A percentile compares a stretch with the other conserved stretches of the same genome.
These are phyloP conservation scores for Paramecium caudatum DNA, from an alignment of 73 alveolate species.

Conservation along the genomic window DNA sequence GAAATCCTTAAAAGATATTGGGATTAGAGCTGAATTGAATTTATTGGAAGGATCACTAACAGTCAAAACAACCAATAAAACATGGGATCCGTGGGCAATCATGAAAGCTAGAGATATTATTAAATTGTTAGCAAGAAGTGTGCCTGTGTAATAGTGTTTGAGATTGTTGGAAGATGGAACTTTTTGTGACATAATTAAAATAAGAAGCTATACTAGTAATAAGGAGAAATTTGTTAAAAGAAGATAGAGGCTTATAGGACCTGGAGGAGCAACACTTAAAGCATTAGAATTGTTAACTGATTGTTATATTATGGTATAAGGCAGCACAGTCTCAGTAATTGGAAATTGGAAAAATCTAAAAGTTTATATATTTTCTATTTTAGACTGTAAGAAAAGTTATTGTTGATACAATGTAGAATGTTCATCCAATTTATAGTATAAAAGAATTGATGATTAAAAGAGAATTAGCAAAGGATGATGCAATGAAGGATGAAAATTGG, in stretches of 20 bases:
- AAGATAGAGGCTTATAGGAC: constrained; percentile 99
- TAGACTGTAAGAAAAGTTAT: constrained; percentile 89
- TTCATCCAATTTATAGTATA: constrained; percentile 97
- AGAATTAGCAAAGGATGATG: constrained; percentile 97
- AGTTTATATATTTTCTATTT: constrained; percentile 24
- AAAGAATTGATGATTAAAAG: constrained; percentile 99
- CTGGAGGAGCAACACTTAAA: constrained; percentile 99
- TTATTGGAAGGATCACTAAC: constrained; percentile 99
- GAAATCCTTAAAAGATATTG: constrained; percentile 87
- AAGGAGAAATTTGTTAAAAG: constrained; percentile 98
- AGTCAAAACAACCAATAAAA: constrained; percentile 96
- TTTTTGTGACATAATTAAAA: constrained; percentile 98
- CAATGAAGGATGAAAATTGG: constrained; percentile 96
- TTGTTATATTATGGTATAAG: constrained; percentile 98
- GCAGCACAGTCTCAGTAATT: constrained; percentile 99
- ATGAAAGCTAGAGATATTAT: constrained; percentile 98
- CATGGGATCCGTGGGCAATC: constrained; percentile 99
- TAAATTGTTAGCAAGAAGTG: constrained; percentile 97
- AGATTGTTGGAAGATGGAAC: constrained; percentile 84
- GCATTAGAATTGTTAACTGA: constrained; percentile 95
- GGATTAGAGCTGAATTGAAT: constrained; percentile 94
- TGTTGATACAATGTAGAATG: constrained; percentile 96
- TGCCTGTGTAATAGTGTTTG: constrained; percentile 93
- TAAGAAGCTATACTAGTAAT: constrained; percentile 95
- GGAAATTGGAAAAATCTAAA: constrained; percentile 96